These are phyloP conservation scores for Penicillium freii DNA, from an alignment of 2,329 filamentous ascomycete species.

Conservation along the genomic window DNA sequence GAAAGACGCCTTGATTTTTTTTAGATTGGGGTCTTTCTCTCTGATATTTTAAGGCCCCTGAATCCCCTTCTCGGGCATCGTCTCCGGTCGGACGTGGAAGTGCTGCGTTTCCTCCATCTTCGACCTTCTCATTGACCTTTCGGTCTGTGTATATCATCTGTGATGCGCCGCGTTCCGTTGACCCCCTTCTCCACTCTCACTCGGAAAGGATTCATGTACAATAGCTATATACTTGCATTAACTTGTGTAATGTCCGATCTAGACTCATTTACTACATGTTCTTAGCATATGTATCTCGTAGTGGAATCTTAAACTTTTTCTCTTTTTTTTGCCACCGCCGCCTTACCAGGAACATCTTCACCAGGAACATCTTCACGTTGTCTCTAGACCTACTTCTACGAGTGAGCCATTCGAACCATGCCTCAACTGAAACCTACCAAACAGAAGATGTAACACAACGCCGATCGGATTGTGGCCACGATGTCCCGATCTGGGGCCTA, in stretches of 20 bases:
- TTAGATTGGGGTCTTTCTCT: slow-evolving; percentile 17
- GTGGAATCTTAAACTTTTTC: not conserved
- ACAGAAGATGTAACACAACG: not conserved
- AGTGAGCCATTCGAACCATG: not conserved
- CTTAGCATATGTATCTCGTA: not conserved
- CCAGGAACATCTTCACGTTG: not conserved
- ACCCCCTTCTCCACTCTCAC: slow-evolving; percentile 27
- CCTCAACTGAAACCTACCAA: not conserved
- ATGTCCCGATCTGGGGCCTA: slow-evolving; percentile 2
- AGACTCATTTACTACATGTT: not conserved
- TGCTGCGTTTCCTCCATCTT: not conserved
- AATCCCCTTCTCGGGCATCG: not conserved
- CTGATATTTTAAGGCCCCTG: slow-evolving; percentile 5
- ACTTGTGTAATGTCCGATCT: slow-evolving; percentile 16
- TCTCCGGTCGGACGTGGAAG: slow-evolving; percentile 1
- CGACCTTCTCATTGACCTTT: slow-evolving; percentile 10
- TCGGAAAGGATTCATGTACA: slow-evolving; percentile 23
- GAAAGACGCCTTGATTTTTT: slow-evolving; percentile 21
- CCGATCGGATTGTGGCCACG: not conserved
- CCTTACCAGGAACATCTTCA: not conserved
- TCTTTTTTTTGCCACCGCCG: slow-evolving; percentile 22
- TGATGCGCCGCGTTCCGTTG: slow-evolving; percentile 8
- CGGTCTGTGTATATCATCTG: slow-evolving; percentile 25
- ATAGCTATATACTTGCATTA: slow-evolving; percentile 27
- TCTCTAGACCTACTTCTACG: not conserved